Evolutionary conservation across 768 basidiomycete genomes (phyloP).

Genomic region (Phylloporus arenicola): DNA sequence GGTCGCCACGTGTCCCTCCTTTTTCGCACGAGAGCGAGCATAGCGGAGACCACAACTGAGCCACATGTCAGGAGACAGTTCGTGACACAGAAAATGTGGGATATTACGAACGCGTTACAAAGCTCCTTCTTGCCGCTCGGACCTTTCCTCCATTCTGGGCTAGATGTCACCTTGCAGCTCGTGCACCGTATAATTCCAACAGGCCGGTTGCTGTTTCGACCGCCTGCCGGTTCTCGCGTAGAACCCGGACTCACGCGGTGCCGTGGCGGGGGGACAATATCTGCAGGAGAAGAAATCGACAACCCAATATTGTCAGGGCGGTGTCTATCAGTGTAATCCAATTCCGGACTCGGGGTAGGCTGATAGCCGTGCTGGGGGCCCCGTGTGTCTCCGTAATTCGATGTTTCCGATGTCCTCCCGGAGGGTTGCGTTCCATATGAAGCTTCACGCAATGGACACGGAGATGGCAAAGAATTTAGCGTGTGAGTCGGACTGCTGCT

Average conservation of each 20-base stretch:
- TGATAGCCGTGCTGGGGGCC: constrained; percentile 35
- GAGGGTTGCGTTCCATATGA: constrained; percentile 25
- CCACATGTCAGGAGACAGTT: constrained; percentile 19
- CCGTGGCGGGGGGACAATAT: constrained; percentile 52
- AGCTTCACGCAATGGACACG: constrained; percentile 29
- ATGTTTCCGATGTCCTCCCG: constrained; percentile 38
- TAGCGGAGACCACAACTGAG: constrained; percentile 77
- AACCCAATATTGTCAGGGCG: constrained; percentile 29
- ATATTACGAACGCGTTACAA: constrained; percentile 77
- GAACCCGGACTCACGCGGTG: constrained; percentile 52
- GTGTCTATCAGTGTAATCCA: constrained; percentile 34
- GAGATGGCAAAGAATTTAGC: constrained; percentile 17
- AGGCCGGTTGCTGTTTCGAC: constrained; percentile 55
- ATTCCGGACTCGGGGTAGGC: constrained; percentile 34
- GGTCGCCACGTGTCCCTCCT: constrained; percentile 57
- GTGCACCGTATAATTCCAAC: constrained; percentile 67
- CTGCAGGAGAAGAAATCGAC: constrained; percentile 32
- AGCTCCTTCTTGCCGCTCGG: constrained; percentile 87
- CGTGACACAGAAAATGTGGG: constrained; percentile 9
- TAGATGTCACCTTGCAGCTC: constrained; percentile 75
- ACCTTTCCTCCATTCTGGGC: constrained; percentile 91
- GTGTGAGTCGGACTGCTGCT: constrained; percentile 26
- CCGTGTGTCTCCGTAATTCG: constrained; percentile 25
- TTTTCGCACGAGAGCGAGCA: constrained; percentile 84
- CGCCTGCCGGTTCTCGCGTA: constrained; percentile 41